Evolutionary conservation across 2,329 filamentous ascomycete species (phyloP).

Genomic region (Aspergillus quadricinctus): DNA sequence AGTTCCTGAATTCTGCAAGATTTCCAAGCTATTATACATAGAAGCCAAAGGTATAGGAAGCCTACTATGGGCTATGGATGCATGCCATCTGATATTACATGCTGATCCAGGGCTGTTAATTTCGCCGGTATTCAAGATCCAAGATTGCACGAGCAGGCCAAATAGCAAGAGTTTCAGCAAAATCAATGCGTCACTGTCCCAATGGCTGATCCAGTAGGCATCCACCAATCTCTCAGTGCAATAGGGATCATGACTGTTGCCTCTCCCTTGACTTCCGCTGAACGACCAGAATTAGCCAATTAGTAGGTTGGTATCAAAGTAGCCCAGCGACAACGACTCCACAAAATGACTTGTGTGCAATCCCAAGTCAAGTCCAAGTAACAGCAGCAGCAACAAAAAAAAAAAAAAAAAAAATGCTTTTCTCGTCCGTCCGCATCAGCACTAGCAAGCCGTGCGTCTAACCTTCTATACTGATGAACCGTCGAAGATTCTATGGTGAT

Average conservation of each 20-base stretch:
- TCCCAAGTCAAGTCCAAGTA: conserved; percentile 1
- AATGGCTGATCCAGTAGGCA: background rate
- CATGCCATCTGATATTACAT: background rate
- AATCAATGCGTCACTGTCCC: background rate
- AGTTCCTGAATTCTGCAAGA: background rate
- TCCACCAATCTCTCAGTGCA: background rate
- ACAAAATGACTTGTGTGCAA: background rate
- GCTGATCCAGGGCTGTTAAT: background rate
- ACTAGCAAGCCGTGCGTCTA: conserved; percentile 15
- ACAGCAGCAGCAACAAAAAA: conserved; percentile 1
- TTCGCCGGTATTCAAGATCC: background rate
- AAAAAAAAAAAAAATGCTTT: conserved; percentile 13
- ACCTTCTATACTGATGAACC: conserved; percentile 18
- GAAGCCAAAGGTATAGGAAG: background rate
- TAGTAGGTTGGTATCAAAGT: conserved; percentile 5
- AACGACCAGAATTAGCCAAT: conserved; percentile 4
- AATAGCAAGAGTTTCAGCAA: background rate
- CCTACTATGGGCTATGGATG: background rate
- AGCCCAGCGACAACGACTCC: conserved; percentile 2
- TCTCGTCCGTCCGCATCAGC: conserved; percentile 13
- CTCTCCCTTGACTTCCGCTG: background rate
- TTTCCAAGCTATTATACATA: background rate
- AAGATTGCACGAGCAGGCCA: background rate
- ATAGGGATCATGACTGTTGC: background rate
- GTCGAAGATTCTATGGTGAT: conserved; percentile 19